Evolutionary conservation across 768 basidiomycete genomes (phyloP).

Genomic region (Mycena epipterygia): DNA sequence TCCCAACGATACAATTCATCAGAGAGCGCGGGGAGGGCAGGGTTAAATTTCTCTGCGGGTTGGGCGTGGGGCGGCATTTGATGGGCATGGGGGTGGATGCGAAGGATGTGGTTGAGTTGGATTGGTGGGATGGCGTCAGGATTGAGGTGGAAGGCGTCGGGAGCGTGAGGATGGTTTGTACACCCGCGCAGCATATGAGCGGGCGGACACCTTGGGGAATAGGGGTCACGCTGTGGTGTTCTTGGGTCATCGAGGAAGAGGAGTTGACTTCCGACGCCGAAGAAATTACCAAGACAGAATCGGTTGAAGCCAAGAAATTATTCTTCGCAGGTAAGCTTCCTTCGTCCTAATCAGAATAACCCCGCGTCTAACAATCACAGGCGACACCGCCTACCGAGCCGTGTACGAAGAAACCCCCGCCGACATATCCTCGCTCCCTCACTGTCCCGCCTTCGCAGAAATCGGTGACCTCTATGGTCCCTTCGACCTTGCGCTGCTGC

Average conservation of each 20-base stretch:
- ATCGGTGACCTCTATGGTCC: conserved; percentile 73
- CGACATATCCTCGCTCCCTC: conserved; percentile 52
- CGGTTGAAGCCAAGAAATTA: neutral
- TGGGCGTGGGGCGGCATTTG: neutral
- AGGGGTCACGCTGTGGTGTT: neutral
- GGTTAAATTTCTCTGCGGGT: neutral
- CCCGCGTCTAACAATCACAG: conserved; percentile 69
- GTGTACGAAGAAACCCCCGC: conserved; percentile 55
- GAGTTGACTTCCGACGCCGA: too few relatives aligned
- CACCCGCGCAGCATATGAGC: neutral
- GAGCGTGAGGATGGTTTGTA: neutral
- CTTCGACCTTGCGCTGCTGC: conserved; percentile 78
- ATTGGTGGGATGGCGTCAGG: neutral
- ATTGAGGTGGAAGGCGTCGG: neutral
- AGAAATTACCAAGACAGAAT: neutral
- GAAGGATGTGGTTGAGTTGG: neutral
- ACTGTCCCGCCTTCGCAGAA: conserved; percentile 80
- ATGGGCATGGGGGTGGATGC: neutral
- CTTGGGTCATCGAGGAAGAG: neutral
- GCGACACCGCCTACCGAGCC: conserved; percentile 74
- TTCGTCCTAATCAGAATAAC: conserved; percentile 40
- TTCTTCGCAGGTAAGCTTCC: neutral
- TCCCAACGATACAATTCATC: neutral
- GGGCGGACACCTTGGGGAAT: neutral
- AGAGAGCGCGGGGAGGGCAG: neutral